These are phyloP conservation scores for Forsythia suspensa DNA, from an alignment of 257 asterid genomes.

Conservation along the genomic window DNA sequence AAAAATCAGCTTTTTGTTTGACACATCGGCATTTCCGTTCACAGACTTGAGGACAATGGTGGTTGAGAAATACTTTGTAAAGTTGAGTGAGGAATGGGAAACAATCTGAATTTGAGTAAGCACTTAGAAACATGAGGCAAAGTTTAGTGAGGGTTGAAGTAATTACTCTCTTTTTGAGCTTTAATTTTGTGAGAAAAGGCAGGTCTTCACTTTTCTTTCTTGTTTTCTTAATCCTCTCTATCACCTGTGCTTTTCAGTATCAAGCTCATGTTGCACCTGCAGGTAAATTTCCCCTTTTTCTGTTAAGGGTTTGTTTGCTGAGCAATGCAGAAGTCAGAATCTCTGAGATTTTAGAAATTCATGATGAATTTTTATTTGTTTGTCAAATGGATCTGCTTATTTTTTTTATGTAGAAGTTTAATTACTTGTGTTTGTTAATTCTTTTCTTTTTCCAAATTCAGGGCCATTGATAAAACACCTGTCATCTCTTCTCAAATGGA, in stretches of 20 bases:
- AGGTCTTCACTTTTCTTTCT: conserved; percentile 47
- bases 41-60: no score
- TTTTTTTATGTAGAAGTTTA: neutral
- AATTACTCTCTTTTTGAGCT: conserved; percentile 25
- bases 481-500: conserved; percentile 86
- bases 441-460: conserved; percentile 25
- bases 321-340: neutral
- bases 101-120: no score
- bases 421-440: neutral
- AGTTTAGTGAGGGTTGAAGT: no score
- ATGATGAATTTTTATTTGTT: conserved; percentile 9
- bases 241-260: conserved; percentile 45
- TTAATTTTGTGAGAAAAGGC: conserved; percentile 23
- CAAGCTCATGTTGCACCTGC: conserved; percentile 86
- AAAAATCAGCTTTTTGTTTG: no score
- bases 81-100: no score
- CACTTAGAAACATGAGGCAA: no score
- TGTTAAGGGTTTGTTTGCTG: neutral
- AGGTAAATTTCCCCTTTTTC: conserved; percentile 40
- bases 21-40: no score
- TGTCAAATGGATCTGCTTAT: conserved; percentile 18
- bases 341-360: conserved; percentile 7
- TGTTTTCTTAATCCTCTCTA: conserved; percentile 36
- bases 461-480: conserved; percentile 88
- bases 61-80: no score